Conservation (phyloP, 2,329 filamentous ascomycete species). For the Curvularia hawaiiensis region DNA sequence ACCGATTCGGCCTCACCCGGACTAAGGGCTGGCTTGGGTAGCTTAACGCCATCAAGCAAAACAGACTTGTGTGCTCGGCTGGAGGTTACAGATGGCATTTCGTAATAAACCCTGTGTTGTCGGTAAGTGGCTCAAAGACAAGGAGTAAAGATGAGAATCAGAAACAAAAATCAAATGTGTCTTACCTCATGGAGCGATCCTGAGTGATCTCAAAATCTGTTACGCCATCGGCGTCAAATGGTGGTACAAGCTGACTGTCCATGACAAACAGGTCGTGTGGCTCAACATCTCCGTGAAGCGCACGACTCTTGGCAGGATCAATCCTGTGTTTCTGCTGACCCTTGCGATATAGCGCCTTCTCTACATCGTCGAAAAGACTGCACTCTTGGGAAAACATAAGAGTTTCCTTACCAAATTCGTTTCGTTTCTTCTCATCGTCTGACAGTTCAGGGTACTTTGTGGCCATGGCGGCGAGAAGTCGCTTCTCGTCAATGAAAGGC, state of each 20-base stretch:
- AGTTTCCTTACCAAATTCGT: constrained; percentile 78
- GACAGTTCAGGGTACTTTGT: constrained; percentile 81
- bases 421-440: constrained; percentile 77
- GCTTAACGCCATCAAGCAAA: constrained; percentile 81
- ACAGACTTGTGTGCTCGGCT: constrained; percentile 86
- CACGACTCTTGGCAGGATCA: constrained; percentile 75
- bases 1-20: constrained; percentile 72
- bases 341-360: constrained; percentile 89
- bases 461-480: constrained; percentile 80
- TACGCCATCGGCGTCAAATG: constrained; percentile 65
- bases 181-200: constrained; percentile 80
- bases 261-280: constrained; percentile 86
- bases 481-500: constrained; percentile 93
- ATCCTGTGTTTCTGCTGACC: constrained; percentile 67
- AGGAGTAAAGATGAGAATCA: too few relatives aligned
- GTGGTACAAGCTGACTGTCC: constrained; percentile 79
- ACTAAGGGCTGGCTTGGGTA: constrained; percentile 70
- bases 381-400: constrained; percentile 85
- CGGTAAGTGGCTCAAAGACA: constrained; percentile 23
- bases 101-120: constrained; percentile 71
- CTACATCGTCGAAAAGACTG: constrained; percentile 83
- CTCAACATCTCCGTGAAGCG: constrained; percentile 78
- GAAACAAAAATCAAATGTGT: constrained; percentile 20
- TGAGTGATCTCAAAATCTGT: constrained; percentile 39
- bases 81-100: constrained; percentile 69